Evolutionary conservation across 2,329 filamentous ascomycete species (phyloP).

Genomic region (Ilyonectria robusta): DNA sequence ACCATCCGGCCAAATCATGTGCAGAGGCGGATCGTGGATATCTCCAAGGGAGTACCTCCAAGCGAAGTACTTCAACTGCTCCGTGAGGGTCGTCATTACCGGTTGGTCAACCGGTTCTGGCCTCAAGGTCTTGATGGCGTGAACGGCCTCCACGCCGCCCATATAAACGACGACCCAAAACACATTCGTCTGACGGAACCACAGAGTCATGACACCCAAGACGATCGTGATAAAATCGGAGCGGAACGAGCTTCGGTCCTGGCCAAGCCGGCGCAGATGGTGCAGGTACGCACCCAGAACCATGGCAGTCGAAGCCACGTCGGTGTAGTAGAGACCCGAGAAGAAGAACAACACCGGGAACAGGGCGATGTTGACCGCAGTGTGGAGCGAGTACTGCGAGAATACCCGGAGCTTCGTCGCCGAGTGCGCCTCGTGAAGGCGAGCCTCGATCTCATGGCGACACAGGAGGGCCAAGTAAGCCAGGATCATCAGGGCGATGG

Average conservation of each 20-base stretch:
- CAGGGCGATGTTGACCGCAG: constrained; percentile 83
- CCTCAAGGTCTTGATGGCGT: constrained; percentile 63
- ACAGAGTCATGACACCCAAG: constrained; percentile 76
- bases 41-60: constrained; percentile 64
- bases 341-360: constrained; percentile 98
- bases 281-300: constrained; percentile 79
- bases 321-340: constrained; percentile 94
- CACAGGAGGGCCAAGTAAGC: constrained; percentile 64
- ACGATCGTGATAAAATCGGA: constrained; percentile 63
- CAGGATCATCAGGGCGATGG: constrained; percentile 56
- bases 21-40: constrained; percentile 68
- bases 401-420: constrained; percentile 38
- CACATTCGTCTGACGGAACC: constrained; percentile 94
- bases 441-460: constrained; percentile 65
- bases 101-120: constrained; percentile 51
- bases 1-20: constrained; percentile 66
- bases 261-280: constrained; percentile 62
- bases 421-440: constrained; percentile 50
- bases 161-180: constrained; percentile 92
- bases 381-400: constrained; percentile 67
- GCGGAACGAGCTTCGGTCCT: constrained; percentile 48
- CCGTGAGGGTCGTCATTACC: constrained; percentile 48
- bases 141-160: constrained; percentile 71
- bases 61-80: constrained; percentile 56
- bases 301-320: constrained; percentile 83